Conservation (phyloP, 2,329 filamentous ascomycete species). For the Colletotrichum sp. region DNA sequence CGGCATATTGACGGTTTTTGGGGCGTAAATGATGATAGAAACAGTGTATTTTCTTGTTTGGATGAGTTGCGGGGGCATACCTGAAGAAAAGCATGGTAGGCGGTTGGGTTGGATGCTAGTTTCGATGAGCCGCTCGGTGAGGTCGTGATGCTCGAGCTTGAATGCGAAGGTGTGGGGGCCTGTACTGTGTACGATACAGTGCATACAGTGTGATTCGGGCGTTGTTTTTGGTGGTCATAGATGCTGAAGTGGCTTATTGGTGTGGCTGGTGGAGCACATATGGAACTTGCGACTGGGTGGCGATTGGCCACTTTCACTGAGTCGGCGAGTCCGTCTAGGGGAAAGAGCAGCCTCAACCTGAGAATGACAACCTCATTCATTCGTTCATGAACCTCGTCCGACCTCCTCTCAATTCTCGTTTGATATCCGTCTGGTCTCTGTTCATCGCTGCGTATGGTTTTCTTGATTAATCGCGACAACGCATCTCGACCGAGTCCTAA, state of each 20-base stretch:
- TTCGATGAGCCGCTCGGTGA: slow-evolving; percentile 8
- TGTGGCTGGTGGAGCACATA: not conserved
- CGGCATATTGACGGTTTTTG: not conserved
- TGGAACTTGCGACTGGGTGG: not conserved
- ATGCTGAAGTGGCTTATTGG: not conserved
- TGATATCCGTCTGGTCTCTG: not conserved
- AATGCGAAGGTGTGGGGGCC: not conserved
- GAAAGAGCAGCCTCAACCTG: not conserved
- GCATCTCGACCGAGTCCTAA: not conserved
- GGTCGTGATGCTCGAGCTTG: slow-evolving; percentile 9
- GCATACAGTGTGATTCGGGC: not conserved
- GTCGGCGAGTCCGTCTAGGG: not conserved
- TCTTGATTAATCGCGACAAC: not conserved
- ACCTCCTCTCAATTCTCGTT: not conserved
- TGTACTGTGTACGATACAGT: not conserved
- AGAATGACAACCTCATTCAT: not conserved
- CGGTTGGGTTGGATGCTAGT: slow-evolving; percentile 1
- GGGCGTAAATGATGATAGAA: not conserved
- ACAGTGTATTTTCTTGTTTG: not conserved
- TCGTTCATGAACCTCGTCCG: not conserved
- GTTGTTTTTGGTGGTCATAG: not conserved
- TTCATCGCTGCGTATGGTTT: not conserved
- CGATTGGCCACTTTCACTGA: not conserved
- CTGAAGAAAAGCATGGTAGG: slow-evolving; percentile 52
- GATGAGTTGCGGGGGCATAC: slow-evolving; percentile 27